Percentiles rank a stretch among this genome's conserved stretches.
Evolutionary conservation across 805 yeast species (phyloP).

Genomic region (Starmerella bacillaris): DNA sequence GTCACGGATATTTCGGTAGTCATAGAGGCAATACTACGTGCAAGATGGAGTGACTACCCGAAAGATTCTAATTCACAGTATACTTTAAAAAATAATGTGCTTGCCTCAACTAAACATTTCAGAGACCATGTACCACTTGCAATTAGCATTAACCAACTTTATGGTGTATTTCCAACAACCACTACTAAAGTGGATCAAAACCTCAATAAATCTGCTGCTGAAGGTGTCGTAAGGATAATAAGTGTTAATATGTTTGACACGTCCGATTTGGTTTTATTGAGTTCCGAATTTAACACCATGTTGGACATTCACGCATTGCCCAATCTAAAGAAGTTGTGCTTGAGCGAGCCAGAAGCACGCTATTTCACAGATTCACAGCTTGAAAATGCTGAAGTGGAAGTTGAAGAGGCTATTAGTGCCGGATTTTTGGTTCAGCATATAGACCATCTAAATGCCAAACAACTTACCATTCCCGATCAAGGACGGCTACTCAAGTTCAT

Average conservation of each 20-base stretch:
- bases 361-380: conserved; percentile 18
- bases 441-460: neutral
- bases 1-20: conserved; percentile 14
- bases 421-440: conserved; percentile 24
- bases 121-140: conserved; percentile 21
- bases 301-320: neutral
- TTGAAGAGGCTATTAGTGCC: conserved; percentile 12
- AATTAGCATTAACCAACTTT: conserved; percentile 22
- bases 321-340: conserved; percentile 16
- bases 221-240: conserved; percentile 19
- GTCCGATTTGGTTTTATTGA: conserved; percentile 21
- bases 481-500: conserved; percentile 24
- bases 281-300: conserved; percentile 13
- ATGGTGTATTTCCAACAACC: conserved; percentile 22
- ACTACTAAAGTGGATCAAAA: conserved; percentile 25
- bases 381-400: conserved; percentile 10
- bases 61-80: conserved; percentile 11
- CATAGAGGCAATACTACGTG: conserved; percentile 15
- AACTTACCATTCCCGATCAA: conserved; percentile 23
- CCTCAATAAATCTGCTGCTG: conserved; percentile 14
- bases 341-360: conserved; percentile 18
- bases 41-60: conserved; percentile 22
- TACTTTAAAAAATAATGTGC: neutral
- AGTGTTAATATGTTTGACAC: conserved; percentile 19
- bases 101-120: conserved; percentile 17